These are phyloP conservation scores for Sporodiniella umbellata DNA, from an alignment of 371 early-diverging fungal genomes.

Conservation along the genomic window DNA sequence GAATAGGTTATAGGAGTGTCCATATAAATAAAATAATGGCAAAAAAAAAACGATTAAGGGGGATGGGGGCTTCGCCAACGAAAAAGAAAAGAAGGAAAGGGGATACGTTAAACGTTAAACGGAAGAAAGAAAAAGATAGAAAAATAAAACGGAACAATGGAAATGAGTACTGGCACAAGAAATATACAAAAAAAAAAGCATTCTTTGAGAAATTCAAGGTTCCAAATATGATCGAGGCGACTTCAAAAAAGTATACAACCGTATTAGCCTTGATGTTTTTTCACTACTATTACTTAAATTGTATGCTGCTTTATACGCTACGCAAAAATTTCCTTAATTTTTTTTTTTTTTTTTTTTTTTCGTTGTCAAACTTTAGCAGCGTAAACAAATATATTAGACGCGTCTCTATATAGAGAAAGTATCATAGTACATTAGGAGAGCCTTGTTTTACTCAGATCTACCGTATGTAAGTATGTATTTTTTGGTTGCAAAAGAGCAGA, in stretches of 20 bases:
- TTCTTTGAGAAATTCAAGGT: neutral
- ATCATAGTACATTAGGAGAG: no score
- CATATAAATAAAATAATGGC: neutral
- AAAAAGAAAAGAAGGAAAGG: neutral
- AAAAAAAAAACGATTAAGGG: neutral
- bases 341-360: no score
- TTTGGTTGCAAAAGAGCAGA: no score
- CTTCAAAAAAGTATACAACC: neutral
- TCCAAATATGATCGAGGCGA: neutral
- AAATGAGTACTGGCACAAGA: neutral
- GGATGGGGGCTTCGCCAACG: neutral
- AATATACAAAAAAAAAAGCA: neutral
- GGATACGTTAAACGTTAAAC: neutral
- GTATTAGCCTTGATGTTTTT: neutral
- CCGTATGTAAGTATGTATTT: no score
- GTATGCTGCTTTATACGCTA: neutral
- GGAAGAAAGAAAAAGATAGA: neutral
- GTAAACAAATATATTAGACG: no score
- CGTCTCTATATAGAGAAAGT: no score
- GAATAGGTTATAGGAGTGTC: conserved; percentile 8
- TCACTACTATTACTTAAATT: neutral
- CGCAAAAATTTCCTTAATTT: no score
- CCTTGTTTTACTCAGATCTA: no score
- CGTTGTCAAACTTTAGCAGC: no score
- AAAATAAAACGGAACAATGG: neutral